Percentiles rank a stretch among this genome's conserved stretches.
Evolutionary conservation across 371 early-diverging fungal genomes (phyloP).

Genomic region (Batkoa obscura): DNA sequence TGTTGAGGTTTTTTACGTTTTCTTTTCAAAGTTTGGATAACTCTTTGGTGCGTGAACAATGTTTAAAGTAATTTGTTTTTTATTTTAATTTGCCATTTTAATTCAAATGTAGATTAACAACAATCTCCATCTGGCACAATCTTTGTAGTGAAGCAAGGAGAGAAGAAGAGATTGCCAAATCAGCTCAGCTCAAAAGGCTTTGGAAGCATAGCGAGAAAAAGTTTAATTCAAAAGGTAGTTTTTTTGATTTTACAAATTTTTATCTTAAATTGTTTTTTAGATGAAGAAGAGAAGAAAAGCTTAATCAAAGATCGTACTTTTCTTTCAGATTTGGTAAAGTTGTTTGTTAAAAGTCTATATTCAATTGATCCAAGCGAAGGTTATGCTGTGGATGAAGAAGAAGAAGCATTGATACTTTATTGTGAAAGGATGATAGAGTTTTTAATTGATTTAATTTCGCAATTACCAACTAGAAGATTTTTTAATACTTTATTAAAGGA

Average conservation of each 20-base stretch:
- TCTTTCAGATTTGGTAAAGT: not conserved
- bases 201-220: constrained; percentile 40
- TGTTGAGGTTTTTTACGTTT: not conserved
- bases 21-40: not conserved
- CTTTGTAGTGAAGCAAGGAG: constrained; percentile 23
- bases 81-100: no score
- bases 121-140: constrained; percentile 51
- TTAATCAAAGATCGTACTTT: not conserved
- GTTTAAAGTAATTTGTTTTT: not conserved
- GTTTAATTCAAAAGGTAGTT: constrained; percentile 20
- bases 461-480: constrained; percentile 78
- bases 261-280: constrained; percentile 1
- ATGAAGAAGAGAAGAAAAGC: not conserved
- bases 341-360: constrained; percentile 12
- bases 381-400: not conserved
- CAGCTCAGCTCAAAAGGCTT: constrained; percentile 35
- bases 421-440: constrained; percentile 63
- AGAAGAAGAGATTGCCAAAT: constrained; percentile 29
- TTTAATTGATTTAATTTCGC: constrained; percentile 63
- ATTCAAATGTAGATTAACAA: constrained; percentile 26
- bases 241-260: not conserved
- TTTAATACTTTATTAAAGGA: constrained; percentile 64
- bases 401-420: constrained; percentile 18
- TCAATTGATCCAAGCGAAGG: not conserved
- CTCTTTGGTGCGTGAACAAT: not conserved